These are phyloP conservation scores for Pseudogymnoascus sp. DNA, from an alignment of 2,329 filamentous ascomycete species.

Conservation along the genomic window DNA sequence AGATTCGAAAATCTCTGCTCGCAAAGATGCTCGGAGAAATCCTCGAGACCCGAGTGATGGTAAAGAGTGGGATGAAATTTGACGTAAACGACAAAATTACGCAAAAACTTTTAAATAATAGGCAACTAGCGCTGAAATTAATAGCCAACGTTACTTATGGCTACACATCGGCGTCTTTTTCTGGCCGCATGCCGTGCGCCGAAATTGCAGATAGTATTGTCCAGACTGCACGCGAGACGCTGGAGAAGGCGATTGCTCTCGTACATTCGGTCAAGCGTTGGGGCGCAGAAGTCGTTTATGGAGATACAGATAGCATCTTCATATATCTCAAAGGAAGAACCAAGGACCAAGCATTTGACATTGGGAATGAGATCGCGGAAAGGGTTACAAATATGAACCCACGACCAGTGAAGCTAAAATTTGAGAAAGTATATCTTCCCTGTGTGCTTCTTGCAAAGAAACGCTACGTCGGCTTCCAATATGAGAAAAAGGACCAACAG, in stretches of 20 bases:
- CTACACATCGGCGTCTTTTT: conserved; percentile 94
- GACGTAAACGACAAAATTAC: conserved; percentile 82
- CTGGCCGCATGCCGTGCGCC: conserved; percentile 92
- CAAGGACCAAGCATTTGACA: conserved; percentile 79
- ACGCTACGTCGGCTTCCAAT: conserved; percentile 96
- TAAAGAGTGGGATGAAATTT: conserved; percentile 92
- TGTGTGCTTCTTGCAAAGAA: conserved; percentile 94
- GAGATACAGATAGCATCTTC: conserved; percentile 94
- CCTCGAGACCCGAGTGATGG: conserved; percentile 92
- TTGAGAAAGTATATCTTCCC: conserved; percentile 96
- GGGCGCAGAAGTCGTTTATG: conserved; percentile 95
- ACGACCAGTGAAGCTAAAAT: conserved; percentile 87
- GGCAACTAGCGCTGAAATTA: conserved; percentile 87
- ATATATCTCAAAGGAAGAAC: conserved; percentile 82
- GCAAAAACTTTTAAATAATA: conserved; percentile 83
- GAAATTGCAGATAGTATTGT: conserved; percentile 98
- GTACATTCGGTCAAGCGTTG: conserved; percentile 84
- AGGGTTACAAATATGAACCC: conserved; percentile 86
- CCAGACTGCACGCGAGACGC: conserved; percentile 86
- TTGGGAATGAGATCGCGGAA: conserved; percentile 86
- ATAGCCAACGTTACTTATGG: conserved; percentile 99
- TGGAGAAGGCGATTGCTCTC: conserved; percentile 85
- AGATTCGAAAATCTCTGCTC: conserved; percentile 80
- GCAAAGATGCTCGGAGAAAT: conserved; percentile 97
- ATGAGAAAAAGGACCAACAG: conserved; percentile 67